Conservation (phyloP, 1,284 basidiomycete species). For the Hortiboletus rubellus region DNA sequence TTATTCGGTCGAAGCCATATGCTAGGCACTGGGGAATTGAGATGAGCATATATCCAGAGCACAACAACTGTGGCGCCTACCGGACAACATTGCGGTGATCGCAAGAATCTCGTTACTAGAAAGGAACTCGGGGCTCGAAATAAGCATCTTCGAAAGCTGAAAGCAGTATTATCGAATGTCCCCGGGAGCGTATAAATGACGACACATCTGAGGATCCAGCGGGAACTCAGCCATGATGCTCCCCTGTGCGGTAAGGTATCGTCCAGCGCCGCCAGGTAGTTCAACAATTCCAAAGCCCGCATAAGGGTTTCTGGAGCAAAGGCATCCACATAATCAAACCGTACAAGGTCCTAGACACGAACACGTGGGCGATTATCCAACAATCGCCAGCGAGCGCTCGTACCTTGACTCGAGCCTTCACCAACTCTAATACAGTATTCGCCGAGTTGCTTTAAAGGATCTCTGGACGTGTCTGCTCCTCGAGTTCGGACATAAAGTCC, state of each 20-base stretch:
- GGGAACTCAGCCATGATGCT: slow-evolving; percentile 98
- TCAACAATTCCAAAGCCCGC: slow-evolving; percentile 94
- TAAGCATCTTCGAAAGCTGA: slow-evolving; percentile 90
- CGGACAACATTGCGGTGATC: slow-evolving; percentile 95
- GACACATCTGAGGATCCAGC: slow-evolving; percentile 87
- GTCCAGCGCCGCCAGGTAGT: slow-evolving; percentile 91
- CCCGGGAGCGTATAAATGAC: neutral
- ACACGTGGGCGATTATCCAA: slow-evolving; percentile 4
- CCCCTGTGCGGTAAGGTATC: slow-evolving; percentile 88
- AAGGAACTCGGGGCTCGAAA: slow-evolving; percentile 91
- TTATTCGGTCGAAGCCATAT: slow-evolving; percentile 92
- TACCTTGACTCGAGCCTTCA: slow-evolving; percentile 88
- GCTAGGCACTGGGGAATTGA: slow-evolving; percentile 70
- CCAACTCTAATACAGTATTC: slow-evolving; percentile 92
- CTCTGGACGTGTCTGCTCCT: slow-evolving; percentile 97
- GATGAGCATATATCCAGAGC: slow-evolving; percentile 4
- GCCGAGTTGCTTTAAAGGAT: slow-evolving; percentile 91
- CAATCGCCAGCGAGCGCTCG: slow-evolving; percentile 2
- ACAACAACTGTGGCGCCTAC: slow-evolving; percentile 41
- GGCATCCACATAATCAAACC: slow-evolving; percentile 95
- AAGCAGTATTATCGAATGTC: neutral
- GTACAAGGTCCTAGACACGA: slow-evolving; percentile 71
- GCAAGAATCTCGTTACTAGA: slow-evolving; percentile 97
- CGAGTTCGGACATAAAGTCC: slow-evolving; percentile 93
- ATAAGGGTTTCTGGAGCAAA: slow-evolving; percentile 98